A percentile compares a stretch with the other conserved stretches of the same genome.
Conservation (phyloP, 768 basidiomycete species). For the Paxillus ammoniavirescens region DNA sequence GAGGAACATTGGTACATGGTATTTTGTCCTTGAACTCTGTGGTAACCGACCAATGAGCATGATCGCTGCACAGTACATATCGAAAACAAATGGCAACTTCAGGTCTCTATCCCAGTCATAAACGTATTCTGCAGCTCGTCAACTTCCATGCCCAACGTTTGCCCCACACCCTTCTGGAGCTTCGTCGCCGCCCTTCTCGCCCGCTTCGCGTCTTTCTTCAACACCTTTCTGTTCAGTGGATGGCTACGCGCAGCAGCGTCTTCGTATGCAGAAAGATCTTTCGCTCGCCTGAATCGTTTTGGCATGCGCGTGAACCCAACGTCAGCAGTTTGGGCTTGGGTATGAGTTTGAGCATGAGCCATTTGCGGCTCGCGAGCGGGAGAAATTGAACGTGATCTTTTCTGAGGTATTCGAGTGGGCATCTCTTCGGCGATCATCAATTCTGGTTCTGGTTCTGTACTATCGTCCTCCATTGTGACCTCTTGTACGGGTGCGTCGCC, state of each 20-base stretch:
- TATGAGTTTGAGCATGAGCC: not conserved
- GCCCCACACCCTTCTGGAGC: constrained; percentile 1
- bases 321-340: constrained; percentile 1
- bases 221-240: constrained; percentile 53
- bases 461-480: constrained; percentile 45
- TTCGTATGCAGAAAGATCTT: constrained; percentile 54
- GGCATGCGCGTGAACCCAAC: constrained; percentile 32
- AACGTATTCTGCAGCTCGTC: constrained; percentile 20
- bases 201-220: constrained; percentile 67
- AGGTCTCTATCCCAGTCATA: constrained; percentile 19
- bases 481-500: constrained; percentile 43
- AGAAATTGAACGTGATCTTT: constrained; percentile 20
- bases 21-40: too few relatives aligned
- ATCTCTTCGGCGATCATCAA: constrained; percentile 41
- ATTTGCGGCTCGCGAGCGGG: not conserved
- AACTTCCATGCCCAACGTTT: constrained; percentile 31
- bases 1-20: too few relatives aligned
- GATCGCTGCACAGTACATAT: too few relatives aligned
- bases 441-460: constrained; percentile 30
- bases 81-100: not conserved
- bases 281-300: constrained; percentile 59
- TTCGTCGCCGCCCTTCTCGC: constrained; percentile 51
- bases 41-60: too few relatives aligned
- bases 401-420: constrained; percentile 30
- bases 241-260: constrained; percentile 39